Conservation (phyloP, 192 early-diverging fungal genomes). For the Hyaloraphidium curvatum region DNA sequence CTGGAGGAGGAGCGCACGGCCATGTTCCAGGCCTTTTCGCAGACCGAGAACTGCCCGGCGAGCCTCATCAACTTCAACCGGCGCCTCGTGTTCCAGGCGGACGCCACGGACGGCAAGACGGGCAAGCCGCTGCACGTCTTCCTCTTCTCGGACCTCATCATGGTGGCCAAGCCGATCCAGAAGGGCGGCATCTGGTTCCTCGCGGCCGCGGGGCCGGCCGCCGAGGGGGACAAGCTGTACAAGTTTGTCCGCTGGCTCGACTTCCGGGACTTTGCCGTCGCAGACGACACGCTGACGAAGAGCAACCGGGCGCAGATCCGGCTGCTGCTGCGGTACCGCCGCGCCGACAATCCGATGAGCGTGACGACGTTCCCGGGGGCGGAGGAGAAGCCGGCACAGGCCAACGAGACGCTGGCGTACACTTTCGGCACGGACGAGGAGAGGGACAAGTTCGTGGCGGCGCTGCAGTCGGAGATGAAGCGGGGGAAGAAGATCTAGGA, state of each 20-base stretch:
- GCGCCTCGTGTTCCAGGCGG: constrained; percentile 21
- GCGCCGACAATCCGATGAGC: background rate
- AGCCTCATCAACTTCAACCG: constrained; percentile 21
- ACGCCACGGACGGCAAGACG: constrained; percentile 9
- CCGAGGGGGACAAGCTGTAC: background rate
- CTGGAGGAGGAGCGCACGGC: constrained; percentile 22
- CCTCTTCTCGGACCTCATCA: background rate
- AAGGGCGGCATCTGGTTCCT: background rate
- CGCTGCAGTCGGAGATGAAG: too few species aligned
- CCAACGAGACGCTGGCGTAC: too few species aligned
- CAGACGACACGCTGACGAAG: too few species aligned
- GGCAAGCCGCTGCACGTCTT: background rate
- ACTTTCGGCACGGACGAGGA: too few species aligned
- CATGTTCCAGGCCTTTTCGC: constrained; percentile 28
- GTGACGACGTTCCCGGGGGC: background rate
- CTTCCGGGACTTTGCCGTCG: background rate
- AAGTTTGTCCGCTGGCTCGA: background rate
- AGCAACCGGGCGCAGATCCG: background rate
- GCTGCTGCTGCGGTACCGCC: background rate
- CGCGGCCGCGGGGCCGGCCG: background rate
- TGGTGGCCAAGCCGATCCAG: background rate
- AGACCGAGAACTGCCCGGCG: constrained; percentile 32
- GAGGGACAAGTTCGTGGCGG: too few species aligned
- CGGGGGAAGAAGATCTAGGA: too few species aligned
- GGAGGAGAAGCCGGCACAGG: background rate